Percentiles rank a stretch among this genome's conserved stretches.
Evolutionary conservation across 176 grass and related monocot species (phyloP).

Genomic region (Alopecurus myosuroides): DNA sequence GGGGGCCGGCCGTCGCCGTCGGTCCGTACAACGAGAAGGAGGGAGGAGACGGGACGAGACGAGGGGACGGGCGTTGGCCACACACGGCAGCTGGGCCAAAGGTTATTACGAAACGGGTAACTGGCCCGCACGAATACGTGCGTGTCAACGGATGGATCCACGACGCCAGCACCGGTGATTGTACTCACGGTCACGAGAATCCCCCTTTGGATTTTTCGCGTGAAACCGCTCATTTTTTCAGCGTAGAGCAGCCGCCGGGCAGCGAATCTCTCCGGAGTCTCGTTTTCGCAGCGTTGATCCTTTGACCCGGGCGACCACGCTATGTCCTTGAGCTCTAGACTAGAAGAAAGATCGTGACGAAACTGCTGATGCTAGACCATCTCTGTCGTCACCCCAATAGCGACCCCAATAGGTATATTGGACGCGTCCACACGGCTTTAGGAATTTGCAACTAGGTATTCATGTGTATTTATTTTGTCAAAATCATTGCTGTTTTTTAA

Average conservation of each 20-base stretch:
- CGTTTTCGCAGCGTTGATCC: neutral
- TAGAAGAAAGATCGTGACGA: too few species aligned
- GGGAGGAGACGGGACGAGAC: neutral
- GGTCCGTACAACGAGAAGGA: neutral
- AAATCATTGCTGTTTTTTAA: too few species aligned
- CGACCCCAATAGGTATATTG: too few species aligned
- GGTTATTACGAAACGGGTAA: neutral
- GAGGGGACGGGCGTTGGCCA: neutral
- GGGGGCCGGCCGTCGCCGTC: slow-evolving; percentile 31
- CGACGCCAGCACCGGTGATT: neutral
- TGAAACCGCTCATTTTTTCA: neutral
- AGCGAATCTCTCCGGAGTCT: neutral
- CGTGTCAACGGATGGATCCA: neutral
- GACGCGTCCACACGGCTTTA: too few species aligned
- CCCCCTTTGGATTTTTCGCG: neutral
- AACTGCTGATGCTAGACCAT: too few species aligned
- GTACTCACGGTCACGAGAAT: neutral
- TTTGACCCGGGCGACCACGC: neutral
- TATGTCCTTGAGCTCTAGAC: too few species aligned
- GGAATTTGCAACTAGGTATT: too few species aligned
- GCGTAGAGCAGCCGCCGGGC: neutral
- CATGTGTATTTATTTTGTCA: too few species aligned
- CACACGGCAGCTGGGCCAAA: neutral
- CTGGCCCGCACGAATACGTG: neutral
- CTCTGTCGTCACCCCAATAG: too few species aligned